A percentile compares a stretch with the other conserved stretches of the same genome.
phyloP scores from a whole-genome alignment of 192 early-diverging fungal species.

The Backusella liffmaniae region DNA sequence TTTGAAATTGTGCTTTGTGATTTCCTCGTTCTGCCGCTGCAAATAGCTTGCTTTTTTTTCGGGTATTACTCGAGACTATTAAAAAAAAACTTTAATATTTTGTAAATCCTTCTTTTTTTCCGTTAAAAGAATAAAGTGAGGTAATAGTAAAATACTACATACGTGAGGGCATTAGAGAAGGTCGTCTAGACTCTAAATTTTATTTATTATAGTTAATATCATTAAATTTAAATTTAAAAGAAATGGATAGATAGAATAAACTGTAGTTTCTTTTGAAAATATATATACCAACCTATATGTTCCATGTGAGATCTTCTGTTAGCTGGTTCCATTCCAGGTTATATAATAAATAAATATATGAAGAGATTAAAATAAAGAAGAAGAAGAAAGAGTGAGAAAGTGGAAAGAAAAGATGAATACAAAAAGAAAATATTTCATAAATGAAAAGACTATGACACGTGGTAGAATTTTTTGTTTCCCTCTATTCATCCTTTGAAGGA shows the following conservation, averaged over 20 bases:
- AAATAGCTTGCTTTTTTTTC: not conserved
- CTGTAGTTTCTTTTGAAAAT: not conserved
- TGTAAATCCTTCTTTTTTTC: not conserved
- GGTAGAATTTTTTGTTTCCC: not conserved
- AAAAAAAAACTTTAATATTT: not conserved
- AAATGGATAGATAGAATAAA: not conserved
- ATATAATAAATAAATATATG: not conserved
- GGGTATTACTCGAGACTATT: not conserved
- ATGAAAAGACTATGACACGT: not conserved
- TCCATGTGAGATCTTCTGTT: not conserved
- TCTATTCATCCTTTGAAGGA: not conserved
- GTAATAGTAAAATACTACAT: not conserved
- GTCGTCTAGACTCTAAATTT: not conserved
- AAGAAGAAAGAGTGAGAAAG: not conserved
- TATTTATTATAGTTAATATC: not conserved
- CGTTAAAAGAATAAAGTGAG: not conserved
- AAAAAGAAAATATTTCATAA: not conserved
- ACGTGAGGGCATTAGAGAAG: not conserved
- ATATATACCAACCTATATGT: not conserved
- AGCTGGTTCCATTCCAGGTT: not conserved
- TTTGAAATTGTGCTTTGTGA: slow-evolving; percentile 1
- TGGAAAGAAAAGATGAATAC: not conserved
- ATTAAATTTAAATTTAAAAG: not conserved
- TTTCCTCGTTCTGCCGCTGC: slow-evolving; percentile 1
- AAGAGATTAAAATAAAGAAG: not conserved